Conservation (phyloP, 2,329 filamentous ascomycete genomes). For the Sclerotinia spermophila region DNA sequence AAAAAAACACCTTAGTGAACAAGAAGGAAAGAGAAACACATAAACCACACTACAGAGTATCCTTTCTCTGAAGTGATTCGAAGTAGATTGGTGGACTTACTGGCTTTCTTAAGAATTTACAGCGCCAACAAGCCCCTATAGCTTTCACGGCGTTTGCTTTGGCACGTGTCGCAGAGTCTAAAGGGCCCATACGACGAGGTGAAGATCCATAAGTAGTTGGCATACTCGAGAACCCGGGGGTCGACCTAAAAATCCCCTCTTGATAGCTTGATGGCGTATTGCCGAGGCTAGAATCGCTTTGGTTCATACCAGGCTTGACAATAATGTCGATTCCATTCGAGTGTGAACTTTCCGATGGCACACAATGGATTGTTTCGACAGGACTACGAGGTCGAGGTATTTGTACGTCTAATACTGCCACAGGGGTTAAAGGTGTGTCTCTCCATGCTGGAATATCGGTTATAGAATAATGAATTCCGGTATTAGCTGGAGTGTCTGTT, state of each 20-base stretch:
- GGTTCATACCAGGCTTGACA: neutral
- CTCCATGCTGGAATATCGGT: slow-evolving; percentile 8
- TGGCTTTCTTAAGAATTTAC: slow-evolving; percentile 21
- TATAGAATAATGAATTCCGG: neutral
- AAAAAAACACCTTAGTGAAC: no score
- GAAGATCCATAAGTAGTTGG: slow-evolving; percentile 10
- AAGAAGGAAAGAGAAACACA: neutral
- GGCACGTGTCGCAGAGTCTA: slow-evolving; percentile 17
- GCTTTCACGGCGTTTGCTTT: slow-evolving; percentile 23
- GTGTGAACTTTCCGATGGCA: neutral
- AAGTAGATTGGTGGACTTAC: slow-evolving; percentile 3
- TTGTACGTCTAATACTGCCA: neutral
- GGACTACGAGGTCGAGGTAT: neutral
- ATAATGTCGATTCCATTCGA: slow-evolving; percentile 4
- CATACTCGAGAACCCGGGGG: slow-evolving; percentile 3
- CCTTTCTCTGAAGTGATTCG: neutral
- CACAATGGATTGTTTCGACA: neutral
- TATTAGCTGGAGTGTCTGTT: neutral
- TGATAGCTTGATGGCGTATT: slow-evolving; percentile 11
- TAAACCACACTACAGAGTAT: neutral
- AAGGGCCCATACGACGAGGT: slow-evolving; percentile 12
- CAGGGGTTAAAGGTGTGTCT: neutral
- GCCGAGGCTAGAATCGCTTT: neutral
- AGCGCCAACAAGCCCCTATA: slow-evolving; percentile 24
- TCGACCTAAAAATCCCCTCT: slow-evolving; percentile 17